Conservation (phyloP, 805 yeast genomes). For the Helenozyma rhizophorensis region DNA sequence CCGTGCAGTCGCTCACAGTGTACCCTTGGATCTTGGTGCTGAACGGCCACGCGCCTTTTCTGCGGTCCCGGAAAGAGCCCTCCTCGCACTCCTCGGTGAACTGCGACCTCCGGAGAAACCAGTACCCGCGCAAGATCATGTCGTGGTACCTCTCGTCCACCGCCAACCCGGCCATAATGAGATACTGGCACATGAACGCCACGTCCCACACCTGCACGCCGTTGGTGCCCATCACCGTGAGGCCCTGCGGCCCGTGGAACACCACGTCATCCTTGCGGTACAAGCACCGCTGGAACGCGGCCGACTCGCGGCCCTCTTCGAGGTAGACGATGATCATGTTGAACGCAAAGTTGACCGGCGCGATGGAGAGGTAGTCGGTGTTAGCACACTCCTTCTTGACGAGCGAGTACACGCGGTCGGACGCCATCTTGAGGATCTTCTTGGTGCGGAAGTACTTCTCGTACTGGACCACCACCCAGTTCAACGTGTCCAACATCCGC, state of each 20-base stretch:
- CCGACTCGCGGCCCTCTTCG: conserved; percentile 69
- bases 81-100: conserved; percentile 73
- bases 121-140: conserved; percentile 59
- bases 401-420: conserved; percentile 52
- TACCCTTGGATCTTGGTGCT: conserved; percentile 95
- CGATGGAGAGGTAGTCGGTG: conserved; percentile 80
- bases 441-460: conserved; percentile 72
- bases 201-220: conserved; percentile 98
- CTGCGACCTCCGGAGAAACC: conserved; percentile 76
- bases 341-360: conserved; percentile 90
- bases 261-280: conserved; percentile 68
- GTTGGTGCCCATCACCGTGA: conserved; percentile 94
- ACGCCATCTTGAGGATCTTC: conserved; percentile 57
- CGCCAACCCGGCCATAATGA: conserved; percentile 74
- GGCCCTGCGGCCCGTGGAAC: conserved; percentile 85
- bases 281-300: conserved; percentile 50
- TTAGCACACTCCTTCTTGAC: conserved; percentile 71
- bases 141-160: conserved; percentile 61
- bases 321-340: conserved; percentile 65
- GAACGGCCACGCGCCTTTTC: conserved; percentile 94
- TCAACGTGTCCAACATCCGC: conserved; percentile 54
- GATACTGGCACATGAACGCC: conserved; percentile 84
- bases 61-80: conserved; percentile 76
- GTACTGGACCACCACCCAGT: conserved; percentile 55
- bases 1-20: conserved; percentile 94